Evolutionary conservation across 371 early-diverging fungal species (phyloP), one percentile per base, ranked within the genome.

Genomic region (Mortierella sp.): DNA sequence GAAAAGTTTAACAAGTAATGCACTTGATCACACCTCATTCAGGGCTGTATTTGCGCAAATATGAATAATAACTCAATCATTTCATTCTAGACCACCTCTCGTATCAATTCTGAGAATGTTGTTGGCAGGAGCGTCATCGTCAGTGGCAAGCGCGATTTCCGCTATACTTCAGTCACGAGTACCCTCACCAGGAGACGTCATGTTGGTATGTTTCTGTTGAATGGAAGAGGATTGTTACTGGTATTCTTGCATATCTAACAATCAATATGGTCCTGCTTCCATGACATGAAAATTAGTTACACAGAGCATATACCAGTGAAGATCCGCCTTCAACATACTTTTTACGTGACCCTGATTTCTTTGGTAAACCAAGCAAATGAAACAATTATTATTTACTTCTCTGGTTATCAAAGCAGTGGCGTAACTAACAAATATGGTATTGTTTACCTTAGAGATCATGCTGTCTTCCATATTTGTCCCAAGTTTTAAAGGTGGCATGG

Each of bases 131-230:
- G 75, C 89, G 0, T 85, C 87, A 37, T 72, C 81, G 34, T 66
- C 71, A 2, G 75, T 92, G 10, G 85, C 90, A 28, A 86, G 83
- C 31, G 87, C 91, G 0, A 84, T 90, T 12, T 86, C 85, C 26
- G 84, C 88, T 2, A 90, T 92, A 34, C 77, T 87, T 26, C 85
- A 85, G 60, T 86, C 83, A n/a, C 75, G 79, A 7, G 77, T 83
- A 26, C 87, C 90, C 3, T 88, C 91, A n/a, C 89, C 91, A 4
- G 92, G 92, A 3, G 92, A 93, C 67, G 77, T 92, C 2, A 79
- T 86, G 67, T 72, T 74, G 51, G 87, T 92, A 64, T 22, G 64
- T 43, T 29, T 9, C n/a, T 6, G 45, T 45, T 19, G 3, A 45
- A 45, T 45, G 4, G 31, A 54, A 28, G 29, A 28, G 5, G 19